Evolutionary conservation across 2,329 filamentous ascomycete species (phyloP), one percentile per base, ranked within the genome.

Genomic region (Geoglossum cookeanum): DNA sequence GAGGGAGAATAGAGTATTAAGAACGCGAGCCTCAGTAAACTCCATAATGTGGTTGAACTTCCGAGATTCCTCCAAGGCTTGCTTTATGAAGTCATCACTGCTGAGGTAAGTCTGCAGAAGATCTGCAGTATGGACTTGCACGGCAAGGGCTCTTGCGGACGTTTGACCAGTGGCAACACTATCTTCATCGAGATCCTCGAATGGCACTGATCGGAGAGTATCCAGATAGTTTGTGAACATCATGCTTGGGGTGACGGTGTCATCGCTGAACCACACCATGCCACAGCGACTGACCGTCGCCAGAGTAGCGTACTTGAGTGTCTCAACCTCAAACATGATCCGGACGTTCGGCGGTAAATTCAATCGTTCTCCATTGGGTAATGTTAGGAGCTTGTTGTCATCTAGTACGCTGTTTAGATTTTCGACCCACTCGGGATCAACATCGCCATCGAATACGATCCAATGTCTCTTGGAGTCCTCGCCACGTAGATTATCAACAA

Each of bases 181-280:
- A 65, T 97, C 92, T 68, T 98, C 94, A 63, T 98, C 92, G 37
- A 98, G 75, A 64, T 98, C 92, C 65, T 98, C 92, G 64, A 98
- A 96, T 0, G 87, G 81, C 58, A 87, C 83, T 2, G 81, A 85
- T 63, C 84, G 83, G 44, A 98, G 79, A 52, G 84, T 82, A 60
- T 92, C 81, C 56, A 98, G 79, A 65, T 98, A 96, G 70, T 97
- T 87, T 61, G 81, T 77, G 45, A 97, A 84, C 81, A 97, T 86
- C 85, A 98, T 95, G 62, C 79, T 79, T 1, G 91, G 80, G 35
- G 88, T 91, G 45, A 99, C 91, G 32, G 90, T 97, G 66, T 98
- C 94, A 65, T 96, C 91, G 67, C 89, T 98, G 73, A 97, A 98
- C 92, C 92, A 99, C 13, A 99, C 94, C 92, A 99, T 99, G 77